A percentile compares a stretch with the other conserved stretches of the same genome.
Evolutionary conservation across 306 rosid genomes (phyloP).

Genomic region (Morella rubra): DNA sequence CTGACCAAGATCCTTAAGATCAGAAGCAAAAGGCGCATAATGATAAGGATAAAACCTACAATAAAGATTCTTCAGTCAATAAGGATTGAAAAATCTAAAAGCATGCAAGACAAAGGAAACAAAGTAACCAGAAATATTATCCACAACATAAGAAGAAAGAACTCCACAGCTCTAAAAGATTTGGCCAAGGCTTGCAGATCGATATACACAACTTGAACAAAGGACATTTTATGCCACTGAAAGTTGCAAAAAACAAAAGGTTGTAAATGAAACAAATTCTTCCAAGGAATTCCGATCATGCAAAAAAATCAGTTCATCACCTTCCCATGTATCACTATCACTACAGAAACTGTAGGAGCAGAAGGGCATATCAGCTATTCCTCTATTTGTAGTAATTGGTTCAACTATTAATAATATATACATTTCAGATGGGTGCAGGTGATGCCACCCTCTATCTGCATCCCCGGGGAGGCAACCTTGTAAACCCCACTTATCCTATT

Average conservation of each 20-base stretch:
- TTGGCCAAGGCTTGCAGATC: not conserved
- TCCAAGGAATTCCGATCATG: not conserved
- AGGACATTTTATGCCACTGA: not conserved
- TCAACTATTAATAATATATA: not conserved
- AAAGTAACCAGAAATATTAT: not conserved
- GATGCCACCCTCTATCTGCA: not conserved
- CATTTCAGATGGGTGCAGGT: not conserved
- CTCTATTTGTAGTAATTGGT: not conserved
- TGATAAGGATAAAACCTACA: constrained; percentile 98
- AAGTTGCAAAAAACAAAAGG: not conserved
- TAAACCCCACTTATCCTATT: not conserved
- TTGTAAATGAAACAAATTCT: not conserved
- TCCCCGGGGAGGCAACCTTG: not conserved
- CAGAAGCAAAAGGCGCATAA: constrained; percentile 98
- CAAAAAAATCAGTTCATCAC: not conserved
- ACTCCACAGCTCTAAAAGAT: not conserved
- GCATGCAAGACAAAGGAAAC: not conserved
- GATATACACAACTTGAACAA: not conserved
- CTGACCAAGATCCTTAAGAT: constrained; percentile 73
- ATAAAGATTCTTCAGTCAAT: constrained; percentile 6
- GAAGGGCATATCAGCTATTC: not conserved
- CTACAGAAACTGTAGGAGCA: not conserved
- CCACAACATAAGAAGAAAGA: not conserved
- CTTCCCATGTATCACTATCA: not conserved
- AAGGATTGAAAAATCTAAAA: not conserved